Evolutionary conservation across 2,329 filamentous ascomycete species (phyloP).

Genomic region (Arthrobotrys sinensis): DNA sequence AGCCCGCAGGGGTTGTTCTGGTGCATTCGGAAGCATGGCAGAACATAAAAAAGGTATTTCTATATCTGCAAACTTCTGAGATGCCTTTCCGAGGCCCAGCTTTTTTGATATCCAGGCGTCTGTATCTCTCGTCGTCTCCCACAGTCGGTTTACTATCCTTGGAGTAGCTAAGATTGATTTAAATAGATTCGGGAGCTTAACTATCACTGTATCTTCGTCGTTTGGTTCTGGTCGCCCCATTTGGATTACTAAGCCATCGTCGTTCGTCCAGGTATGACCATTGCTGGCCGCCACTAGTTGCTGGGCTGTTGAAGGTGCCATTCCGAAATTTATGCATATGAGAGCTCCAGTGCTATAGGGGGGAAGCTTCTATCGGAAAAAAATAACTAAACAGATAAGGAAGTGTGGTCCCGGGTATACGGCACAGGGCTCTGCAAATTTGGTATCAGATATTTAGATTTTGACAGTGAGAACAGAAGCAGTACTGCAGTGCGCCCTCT

Average conservation of each 20-base stretch:
- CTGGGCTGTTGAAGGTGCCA: too few species aligned
- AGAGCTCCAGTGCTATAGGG: too few species aligned
- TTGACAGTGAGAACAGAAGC: too few species aligned
- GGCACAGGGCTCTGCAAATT: too few species aligned
- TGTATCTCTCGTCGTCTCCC: neutral
- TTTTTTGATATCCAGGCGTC: neutral
- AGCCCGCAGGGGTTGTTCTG: constrained; percentile 20
- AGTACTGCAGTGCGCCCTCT: too few species aligned
- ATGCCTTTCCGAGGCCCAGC: constrained; percentile 8
- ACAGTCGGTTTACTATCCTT: constrained; percentile 13
- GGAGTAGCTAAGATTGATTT: constrained; percentile 32
- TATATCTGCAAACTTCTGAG: constrained; percentile 15
- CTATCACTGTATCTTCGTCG: too few species aligned
- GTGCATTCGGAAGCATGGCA: constrained; percentile 7
- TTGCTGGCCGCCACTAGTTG: neutral
- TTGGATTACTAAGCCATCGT: neutral
- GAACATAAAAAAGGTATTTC: constrained; percentile 27
- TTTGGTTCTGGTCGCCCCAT: neutral
- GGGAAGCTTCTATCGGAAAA: too few species aligned
- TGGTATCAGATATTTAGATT: too few species aligned
- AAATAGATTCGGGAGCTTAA: constrained; percentile 23
- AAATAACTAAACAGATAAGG: too few species aligned
- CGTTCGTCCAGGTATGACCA: neutral
- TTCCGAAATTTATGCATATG: too few species aligned
- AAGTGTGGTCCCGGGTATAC: too few species aligned